phyloP scores from a whole-genome alignment of 2,329 filamentous ascomycete genomes.

The Scedosporium aurantiacum region DNA sequence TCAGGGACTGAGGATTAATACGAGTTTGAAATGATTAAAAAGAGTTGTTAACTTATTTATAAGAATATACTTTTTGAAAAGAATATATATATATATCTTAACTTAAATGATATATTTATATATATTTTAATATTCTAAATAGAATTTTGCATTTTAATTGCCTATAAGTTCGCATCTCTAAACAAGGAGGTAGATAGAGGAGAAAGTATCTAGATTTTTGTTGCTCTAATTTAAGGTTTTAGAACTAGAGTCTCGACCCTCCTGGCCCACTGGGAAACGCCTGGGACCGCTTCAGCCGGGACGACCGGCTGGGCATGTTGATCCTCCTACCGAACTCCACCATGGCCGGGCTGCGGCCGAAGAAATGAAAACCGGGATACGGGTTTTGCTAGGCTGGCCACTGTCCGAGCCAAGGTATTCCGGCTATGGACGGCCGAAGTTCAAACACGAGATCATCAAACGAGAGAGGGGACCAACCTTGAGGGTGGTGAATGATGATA shows the following conservation, averaged over 20 bases:
- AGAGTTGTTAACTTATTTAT: not conserved
- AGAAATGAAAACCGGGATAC: constrained; percentile 6
- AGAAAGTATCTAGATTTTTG: not conserved
- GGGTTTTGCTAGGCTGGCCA: not conserved
- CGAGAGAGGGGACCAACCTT: not conserved
- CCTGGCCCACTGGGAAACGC: constrained; percentile 3
- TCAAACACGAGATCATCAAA: constrained; percentile 4
- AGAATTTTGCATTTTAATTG: too few species aligned
- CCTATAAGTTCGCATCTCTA: not conserved
- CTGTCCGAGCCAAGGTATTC: not conserved
- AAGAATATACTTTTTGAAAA: too few species aligned
- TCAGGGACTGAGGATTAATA: too few species aligned
- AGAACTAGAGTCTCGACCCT: not conserved
- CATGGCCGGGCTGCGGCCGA: not conserved
- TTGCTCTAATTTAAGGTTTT: not conserved
- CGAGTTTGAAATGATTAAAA: not conserved
- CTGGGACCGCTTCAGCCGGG: constrained; percentile 4
- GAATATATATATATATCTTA: too few species aligned
- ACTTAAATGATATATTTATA: too few species aligned
- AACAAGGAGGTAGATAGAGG: too few species aligned
- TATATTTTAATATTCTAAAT: too few species aligned
- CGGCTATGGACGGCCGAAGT: not conserved
- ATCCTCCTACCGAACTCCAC: constrained; percentile 4
- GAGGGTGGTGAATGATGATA: constrained; percentile 5
- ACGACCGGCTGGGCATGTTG: constrained; percentile 5